Evolutionary conservation across 1,284 basidiomycete species (phyloP).

Genomic region (Lentinus polychrous): DNA sequence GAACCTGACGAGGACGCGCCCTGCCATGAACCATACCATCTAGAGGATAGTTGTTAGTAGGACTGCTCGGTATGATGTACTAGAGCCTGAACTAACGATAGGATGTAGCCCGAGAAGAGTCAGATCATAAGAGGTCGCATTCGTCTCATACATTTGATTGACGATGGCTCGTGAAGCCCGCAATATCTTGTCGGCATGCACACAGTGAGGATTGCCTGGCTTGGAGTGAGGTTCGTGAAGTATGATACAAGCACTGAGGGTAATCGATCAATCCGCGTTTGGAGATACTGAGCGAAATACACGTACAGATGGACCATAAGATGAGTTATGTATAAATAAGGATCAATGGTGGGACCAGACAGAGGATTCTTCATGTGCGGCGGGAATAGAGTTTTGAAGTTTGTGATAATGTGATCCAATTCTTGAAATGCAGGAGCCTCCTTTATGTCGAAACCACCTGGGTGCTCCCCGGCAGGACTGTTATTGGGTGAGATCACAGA

Average conservation of each 20-base stretch:
- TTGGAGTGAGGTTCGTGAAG: constrained; percentile 70
- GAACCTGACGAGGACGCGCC: constrained; percentile 59
- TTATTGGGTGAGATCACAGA: constrained; percentile 26
- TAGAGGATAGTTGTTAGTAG: constrained; percentile 20
- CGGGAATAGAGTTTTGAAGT: constrained; percentile 57
- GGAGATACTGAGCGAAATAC: constrained; percentile 2
- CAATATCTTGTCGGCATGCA: constrained; percentile 60
- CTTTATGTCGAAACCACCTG: constrained; percentile 41
- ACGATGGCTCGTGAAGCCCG: constrained; percentile 58
- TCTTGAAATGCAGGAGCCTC: constrained; percentile 58
- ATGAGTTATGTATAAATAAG: constrained; percentile 58
- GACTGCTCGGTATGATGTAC: background rate
- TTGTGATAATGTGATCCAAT: constrained; percentile 49
- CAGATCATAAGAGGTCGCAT: constrained; percentile 64
- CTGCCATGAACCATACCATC: constrained; percentile 66
- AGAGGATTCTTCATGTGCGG: constrained; percentile 38
- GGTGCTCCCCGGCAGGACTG: constrained; percentile 8
- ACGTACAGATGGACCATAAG: constrained; percentile 58
- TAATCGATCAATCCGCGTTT: background rate
- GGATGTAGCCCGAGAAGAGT: constrained; percentile 58
- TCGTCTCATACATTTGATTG: constrained; percentile 59
- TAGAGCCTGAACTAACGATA: constrained; percentile 34
- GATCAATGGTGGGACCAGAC: constrained; percentile 48
- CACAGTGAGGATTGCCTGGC: constrained; percentile 46
- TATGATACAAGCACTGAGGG: constrained; percentile 48